These are phyloP conservation scores for Pterula multifida DNA, from an alignment of 1,284 basidiomycete genomes.

Conservation along the genomic window DNA sequence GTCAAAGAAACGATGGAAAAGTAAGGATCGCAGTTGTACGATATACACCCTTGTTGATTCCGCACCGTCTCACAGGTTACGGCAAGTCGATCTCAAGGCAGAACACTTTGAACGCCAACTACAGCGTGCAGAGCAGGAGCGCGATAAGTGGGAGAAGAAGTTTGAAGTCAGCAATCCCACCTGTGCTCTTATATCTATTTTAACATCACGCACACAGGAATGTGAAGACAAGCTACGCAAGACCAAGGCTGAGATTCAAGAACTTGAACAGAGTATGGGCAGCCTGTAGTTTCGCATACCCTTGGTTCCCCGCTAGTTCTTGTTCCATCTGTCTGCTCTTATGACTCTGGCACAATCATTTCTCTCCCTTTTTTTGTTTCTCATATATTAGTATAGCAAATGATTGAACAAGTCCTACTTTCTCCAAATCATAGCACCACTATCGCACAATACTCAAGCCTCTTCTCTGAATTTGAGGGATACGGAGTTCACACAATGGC, in stretches of 20 bases:
- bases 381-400: no score
- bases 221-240: slow-evolving; percentile 61
- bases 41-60: slow-evolving; percentile 12
- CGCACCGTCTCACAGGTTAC: slow-evolving; percentile 45
- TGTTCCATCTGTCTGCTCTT: slow-evolving; percentile 13
- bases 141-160: slow-evolving; percentile 91
- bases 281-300: slow-evolving; percentile 63
- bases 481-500: slow-evolving; percentile 87
- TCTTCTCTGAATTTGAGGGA: slow-evolving; percentile 68
- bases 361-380: no score
- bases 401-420: no score
- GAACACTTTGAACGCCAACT: slow-evolving; percentile 97
- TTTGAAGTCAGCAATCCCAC: slow-evolving; percentile 55
- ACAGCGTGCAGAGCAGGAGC: slow-evolving; percentile 79
- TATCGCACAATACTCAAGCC: slow-evolving; percentile 13
- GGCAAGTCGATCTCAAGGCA: slow-evolving; percentile 97
- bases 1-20: slow-evolving; percentile 95
- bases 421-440: no score
- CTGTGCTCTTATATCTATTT: slow-evolving; percentile 4
- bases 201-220: slow-evolving; percentile 41
- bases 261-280: slow-evolving; percentile 77
- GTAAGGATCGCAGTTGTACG: slow-evolving; percentile 36
- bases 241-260: slow-evolving; percentile 81
- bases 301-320: slow-evolving; percentile 10
- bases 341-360: no score